These are phyloP conservation scores for Marchantia polymorpha DNA, from an alignment of 225 moss, liverwort and hornwort species.

Conservation along the genomic window DNA sequence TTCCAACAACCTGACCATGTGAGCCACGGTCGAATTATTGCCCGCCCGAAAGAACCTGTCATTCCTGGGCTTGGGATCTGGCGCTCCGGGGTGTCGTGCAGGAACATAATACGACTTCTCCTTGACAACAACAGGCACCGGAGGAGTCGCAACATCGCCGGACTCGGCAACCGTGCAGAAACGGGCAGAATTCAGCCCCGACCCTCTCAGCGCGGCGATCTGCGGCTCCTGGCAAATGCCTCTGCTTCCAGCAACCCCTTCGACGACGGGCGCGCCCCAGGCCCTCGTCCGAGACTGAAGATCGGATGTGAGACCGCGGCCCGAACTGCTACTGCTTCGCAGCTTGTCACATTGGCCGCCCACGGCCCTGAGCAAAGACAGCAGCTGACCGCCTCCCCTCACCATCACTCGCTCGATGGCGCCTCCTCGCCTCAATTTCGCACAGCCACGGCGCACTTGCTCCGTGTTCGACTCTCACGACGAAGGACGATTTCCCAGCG, in stretches of 20 bases:
- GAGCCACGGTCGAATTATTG: slow-evolving; percentile 63
- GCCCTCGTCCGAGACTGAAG: background rate
- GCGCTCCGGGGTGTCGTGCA: slow-evolving; percentile 9
- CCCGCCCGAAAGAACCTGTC: slow-evolving; percentile 55
- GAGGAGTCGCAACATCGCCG: background rate
- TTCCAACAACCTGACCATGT: slow-evolving; percentile 68
- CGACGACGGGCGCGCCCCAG: background rate
- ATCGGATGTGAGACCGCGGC: background rate
- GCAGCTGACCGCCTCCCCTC: slow-evolving; percentile 28
- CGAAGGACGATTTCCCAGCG: background rate
- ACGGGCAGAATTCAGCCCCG: background rate
- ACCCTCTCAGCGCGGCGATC: background rate
- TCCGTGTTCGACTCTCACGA: background rate
- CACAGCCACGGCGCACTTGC: too few relatives aligned
- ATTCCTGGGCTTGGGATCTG: slow-evolving; percentile 23
- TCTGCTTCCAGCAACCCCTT: background rate
- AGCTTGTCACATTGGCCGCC: slow-evolving; percentile 17
- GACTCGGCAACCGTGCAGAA: slow-evolving; percentile 1
- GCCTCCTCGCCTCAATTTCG: background rate
- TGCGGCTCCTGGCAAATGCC: background rate
- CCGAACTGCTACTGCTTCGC: background rate
- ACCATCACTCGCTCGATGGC: slow-evolving; percentile 24
- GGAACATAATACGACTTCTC: background rate
- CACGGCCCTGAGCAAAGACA: slow-evolving; percentile 26
- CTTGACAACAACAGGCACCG: background rate